Evolutionary conservation across 768 basidiomycete species (phyloP), one percentile per base, ranked within the genome.

Genomic region (Pleurotus eryngii): DNA sequence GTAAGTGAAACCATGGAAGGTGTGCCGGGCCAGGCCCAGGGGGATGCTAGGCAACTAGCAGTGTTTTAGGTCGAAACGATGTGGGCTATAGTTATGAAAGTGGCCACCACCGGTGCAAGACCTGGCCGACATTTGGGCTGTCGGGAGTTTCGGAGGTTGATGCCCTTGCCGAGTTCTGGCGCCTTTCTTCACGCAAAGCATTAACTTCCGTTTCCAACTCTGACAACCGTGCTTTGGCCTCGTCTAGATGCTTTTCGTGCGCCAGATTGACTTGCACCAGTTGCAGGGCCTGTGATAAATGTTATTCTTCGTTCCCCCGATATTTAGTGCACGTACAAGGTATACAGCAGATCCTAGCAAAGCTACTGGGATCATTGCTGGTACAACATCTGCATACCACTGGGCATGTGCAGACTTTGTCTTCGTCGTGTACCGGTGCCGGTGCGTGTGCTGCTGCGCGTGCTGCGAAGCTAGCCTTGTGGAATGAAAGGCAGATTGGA

Each of bases 331-430:
- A 63, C 77, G 47, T 66, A 89, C 90, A 63, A 90, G 75, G 72
- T 90, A 92, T 56, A 92, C 80, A 7, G 85, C 87, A 51, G 89
- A 90, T 15, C 90, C 91, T 11, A 93, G 76, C 51, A 93, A 73
- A 51, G 85, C 84, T 54, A 93, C 74, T 7, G 90, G 91, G 49
- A 92, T 72, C 89, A 92, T 92, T 30, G 82, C 82, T 24, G 91
- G 91, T 39, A 87, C 70, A 49, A 86, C 77, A 53, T 83, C 79
- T 45, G 82, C 74, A 69, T 93, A 93, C 79, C 87, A 85, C 61
- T 77, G 73, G 5, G 80, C 81, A 68, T 92, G 87, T 9, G 76
- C 72, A 27, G 80, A 83, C 56, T 68, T 74, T 4, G 63, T 18
- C 18, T 50, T 14, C 20, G 18, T 26, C 51, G 18, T 57, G 26